phyloP scores from a whole-genome alignment of 2,329 filamentous ascomycete species.

The Ceratocystis alfenasii region DNA sequence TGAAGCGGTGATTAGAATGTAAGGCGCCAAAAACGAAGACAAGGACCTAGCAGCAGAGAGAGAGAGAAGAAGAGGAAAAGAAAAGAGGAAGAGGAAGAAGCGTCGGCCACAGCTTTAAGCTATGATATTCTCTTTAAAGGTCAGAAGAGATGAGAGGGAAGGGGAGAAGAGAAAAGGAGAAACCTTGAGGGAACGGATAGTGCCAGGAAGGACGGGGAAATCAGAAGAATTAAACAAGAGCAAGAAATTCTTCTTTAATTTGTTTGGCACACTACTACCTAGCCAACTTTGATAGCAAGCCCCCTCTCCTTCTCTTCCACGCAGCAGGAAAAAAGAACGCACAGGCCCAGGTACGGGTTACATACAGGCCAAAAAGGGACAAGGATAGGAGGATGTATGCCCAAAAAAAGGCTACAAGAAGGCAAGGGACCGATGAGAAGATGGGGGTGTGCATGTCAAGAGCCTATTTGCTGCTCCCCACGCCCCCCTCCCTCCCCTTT shows the following conservation, averaged over 20 bases:
- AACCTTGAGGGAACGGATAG: conserved; percentile 8
- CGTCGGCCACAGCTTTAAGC: conserved; percentile 36
- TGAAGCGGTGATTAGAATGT: conserved; percentile 54
- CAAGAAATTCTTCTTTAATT: conserved; percentile 6
- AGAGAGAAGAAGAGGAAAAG: conserved; percentile 39
- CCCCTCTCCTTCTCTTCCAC: no score
- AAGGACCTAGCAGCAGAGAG: conserved; percentile 19
- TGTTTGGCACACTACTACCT: neutral
- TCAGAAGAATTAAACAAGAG: conserved; percentile 5
- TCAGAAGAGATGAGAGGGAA: conserved; percentile 28
- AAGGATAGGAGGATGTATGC: conserved; percentile 2
- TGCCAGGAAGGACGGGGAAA: conserved; percentile 9
- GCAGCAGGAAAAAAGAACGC: neutral
- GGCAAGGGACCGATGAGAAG: neutral
- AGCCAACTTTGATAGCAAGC: neutral
- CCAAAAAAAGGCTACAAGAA: conserved; percentile 6
- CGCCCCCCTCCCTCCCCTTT: neutral
- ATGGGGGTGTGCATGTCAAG: conserved; percentile 2
- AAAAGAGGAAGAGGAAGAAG: conserved; percentile 24
- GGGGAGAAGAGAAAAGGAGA: conserved; percentile 18
- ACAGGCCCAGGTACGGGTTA: conserved; percentile 11
- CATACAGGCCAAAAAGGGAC: conserved; percentile 6
- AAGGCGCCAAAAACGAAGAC: conserved; percentile 26
- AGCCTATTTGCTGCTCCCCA: neutral
- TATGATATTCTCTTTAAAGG: conserved; percentile 39